A percentile compares a stretch with the other conserved stretches of the same genome.
Evolutionary conservation across 306 rosid genomes (phyloP).

Genomic region (Inga leiocalycina): DNA sequence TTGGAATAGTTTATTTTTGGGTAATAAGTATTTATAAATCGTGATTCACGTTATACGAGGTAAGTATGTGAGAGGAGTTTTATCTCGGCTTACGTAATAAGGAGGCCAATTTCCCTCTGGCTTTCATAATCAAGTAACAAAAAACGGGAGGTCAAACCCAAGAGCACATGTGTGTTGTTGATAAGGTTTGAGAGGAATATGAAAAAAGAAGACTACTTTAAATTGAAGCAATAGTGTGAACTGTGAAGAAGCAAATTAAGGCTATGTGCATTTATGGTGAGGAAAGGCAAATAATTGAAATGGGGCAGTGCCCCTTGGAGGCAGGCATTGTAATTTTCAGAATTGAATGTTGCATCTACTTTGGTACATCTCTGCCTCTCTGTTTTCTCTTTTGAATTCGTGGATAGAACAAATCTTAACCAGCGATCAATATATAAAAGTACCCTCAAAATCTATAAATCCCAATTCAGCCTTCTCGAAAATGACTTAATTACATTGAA

Average conservation of each 20-base stretch:
- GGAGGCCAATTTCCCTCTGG: constrained; percentile 23
- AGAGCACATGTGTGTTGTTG: constrained; percentile 28
- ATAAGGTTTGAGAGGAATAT: not conserved
- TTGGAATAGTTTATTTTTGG: too few species aligned
- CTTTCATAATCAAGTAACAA: not conserved
- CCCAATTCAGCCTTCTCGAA: too few species aligned
- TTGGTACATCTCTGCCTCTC: constrained; percentile 19
- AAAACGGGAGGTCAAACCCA: constrained; percentile 17
- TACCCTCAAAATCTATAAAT: too few species aligned
- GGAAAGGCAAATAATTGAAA: constrained; percentile 8
- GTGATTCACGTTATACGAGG: too few species aligned
- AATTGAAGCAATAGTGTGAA: not conserved
- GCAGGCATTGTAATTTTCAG: constrained; percentile 36
- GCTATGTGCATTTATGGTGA: not conserved
- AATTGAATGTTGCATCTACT: constrained; percentile 39
- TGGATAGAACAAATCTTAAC: too few species aligned
- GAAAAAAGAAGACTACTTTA: not conserved
- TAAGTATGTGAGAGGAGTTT: too few species aligned
- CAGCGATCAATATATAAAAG: too few species aligned
- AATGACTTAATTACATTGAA: too few species aligned
- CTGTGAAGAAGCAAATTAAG: not conserved
- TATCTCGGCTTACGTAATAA: too few species aligned
- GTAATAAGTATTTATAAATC: too few species aligned
- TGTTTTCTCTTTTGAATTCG: not conserved
- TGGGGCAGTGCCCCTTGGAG: constrained; percentile 1